Evolutionary conservation across 495 filamentous ascomycete genomes (phyloP), one percentile per base, ranked within the genome.

Genomic region (Xeromyces bisporus): DNA sequence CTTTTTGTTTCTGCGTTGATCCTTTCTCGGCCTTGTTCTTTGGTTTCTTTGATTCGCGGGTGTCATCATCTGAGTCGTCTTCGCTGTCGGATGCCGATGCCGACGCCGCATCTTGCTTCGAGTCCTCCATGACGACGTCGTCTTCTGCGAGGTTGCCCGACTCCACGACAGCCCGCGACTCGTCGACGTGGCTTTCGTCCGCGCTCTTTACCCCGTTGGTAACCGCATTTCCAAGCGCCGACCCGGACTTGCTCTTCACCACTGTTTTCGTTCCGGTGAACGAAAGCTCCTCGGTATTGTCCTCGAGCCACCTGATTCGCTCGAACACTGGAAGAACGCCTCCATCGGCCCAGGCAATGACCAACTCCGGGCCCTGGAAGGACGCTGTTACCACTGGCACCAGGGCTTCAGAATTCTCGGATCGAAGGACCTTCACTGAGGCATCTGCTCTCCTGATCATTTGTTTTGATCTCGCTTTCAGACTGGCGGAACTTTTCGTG

Each of bases 161-260:
- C 39, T 56, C 41, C n/a, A 93, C 77, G 3, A 76, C 66, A 24
- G 80, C 62, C 33, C 59, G 70, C 10, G 78, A 72, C 46, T 93
- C 82, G 51, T 93, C 73, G 26, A 93, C 73, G 20, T 65, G 66
- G 33, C 43, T 60, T 38, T 76, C 66, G 24, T 61, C 68, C 18
- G 66, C 41, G 13, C 70, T 58, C 38, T 73, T 80, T 18, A 67
- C 63, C 27, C 67, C 73, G 35, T 73, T 72, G 50, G 68, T 72
- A 20, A 50, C 53, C 11, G 38, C 52, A 2, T 53, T 56, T 34
- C 50, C 46, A 15, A 69, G 41, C 10, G 55, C 49, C 8, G 53
- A 55, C 32, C 46, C 51, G 16, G 53, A 52, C 40, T 65, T 71
- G 29, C 41, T 57, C 38, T 58, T 62, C 3, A 50, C 36, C 8